Evolutionary conservation across 2,329 filamentous ascomycete genomes (phyloP), one percentile per base, ranked within the genome.

Genomic region (Colletotrichum liaoningense): DNA sequence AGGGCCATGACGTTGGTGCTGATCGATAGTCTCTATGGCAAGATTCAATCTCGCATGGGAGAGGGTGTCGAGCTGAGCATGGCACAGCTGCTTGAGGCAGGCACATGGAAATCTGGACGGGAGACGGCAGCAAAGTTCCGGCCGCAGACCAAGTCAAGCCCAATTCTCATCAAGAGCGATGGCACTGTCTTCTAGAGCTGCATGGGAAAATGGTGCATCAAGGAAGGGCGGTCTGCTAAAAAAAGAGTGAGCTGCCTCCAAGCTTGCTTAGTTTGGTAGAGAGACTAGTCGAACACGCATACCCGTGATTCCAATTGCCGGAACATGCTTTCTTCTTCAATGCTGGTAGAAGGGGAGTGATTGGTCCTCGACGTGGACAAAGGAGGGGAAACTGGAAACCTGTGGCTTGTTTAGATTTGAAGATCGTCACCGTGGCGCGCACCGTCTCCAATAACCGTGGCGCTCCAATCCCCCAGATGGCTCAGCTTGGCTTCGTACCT

Each of bases 141-240:
- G 70, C 94, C 94, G 19, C 93, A 94, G 78, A 96, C 94, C 14
- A 94, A 93, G 83, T 93, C 94, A 76, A 94, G 94, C 67, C 94
- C 94, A 14, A 95, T 97, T 80, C 91, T 95, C 86, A 95, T 95
- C 77, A 84, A 93, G 70, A 94, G 93, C 74, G 94, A 96, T 81
- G 94, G 94, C 75, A 96, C 94, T 38, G 90, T 96, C 76, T 95
- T 95, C 82, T 95, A 49, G 42, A 19, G 16, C 19, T 49, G 8
- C 19, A n/a, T 49, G 42, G 42, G 16, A 49, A 1, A 19, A 49
- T 49, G 42, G 19, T 22, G 8, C 42, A 49, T 49, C 42, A 49
- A 49, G 42, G 42, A 19, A 49, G 19, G 42, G 42, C 42, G 42
- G 42, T 49, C 42, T 49, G 8, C 42, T n/a, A 49, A 49, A 22